Base-by-base conservation (phyloP, 139 green algal species). In the Yamagishiella unicocca region DNA sequence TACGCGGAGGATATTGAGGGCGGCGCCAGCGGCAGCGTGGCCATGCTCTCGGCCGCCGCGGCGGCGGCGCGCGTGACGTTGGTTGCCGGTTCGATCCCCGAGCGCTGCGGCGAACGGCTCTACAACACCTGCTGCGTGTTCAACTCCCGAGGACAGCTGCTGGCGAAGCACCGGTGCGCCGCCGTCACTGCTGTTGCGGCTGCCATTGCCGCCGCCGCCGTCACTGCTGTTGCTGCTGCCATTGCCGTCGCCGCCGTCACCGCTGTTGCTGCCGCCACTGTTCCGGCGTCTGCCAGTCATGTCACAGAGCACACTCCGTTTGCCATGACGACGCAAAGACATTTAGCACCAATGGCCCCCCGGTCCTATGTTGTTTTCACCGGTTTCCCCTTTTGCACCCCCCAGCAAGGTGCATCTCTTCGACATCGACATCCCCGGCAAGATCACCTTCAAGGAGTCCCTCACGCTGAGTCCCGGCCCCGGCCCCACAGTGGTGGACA, bases 111-210 rank as follows among this genome's bases (percentile, higher is more conserved):
- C 5, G 94, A 92, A 64, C 93, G 94, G 66, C 93, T 99, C 45
- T 99, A 98, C 94, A 99, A 99, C 93, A 99, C 98, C 0, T 99
- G 98, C 93, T 97, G 96, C 73, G 94, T 99, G n/a, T 99, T 96
- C 74, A 93, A 92, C 66, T 82, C 86, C 5, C 72, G 94, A 14
- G 98, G 98, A 4, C 77, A 91, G 43, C 89, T 99, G 50, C 85
- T 98, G n/a, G 98, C 92, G 0, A 96, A 95, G 76, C 95, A 99
- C 91, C 99, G 95, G 95, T 95, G 67, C 27, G 93, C 50, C n/a
- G n/a, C n/a, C n/a, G n/a, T n/a, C n/a, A n/a, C n/a, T n/a, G n/a
- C n/a, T n/a, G n/a, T n/a, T n/a, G n/a, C n/a, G n/a, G n/a, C n/a
- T n/a, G n/a, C n/a, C n/a, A n/a, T n/a, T n/a, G n/a, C n/a, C n/a